A percentile compares a stretch with the other conserved stretches of the same genome.
Evolutionary conservation across 192 early-diverging fungal species (phyloP).

Genomic region (Linnemannia schmuckeri): DNA sequence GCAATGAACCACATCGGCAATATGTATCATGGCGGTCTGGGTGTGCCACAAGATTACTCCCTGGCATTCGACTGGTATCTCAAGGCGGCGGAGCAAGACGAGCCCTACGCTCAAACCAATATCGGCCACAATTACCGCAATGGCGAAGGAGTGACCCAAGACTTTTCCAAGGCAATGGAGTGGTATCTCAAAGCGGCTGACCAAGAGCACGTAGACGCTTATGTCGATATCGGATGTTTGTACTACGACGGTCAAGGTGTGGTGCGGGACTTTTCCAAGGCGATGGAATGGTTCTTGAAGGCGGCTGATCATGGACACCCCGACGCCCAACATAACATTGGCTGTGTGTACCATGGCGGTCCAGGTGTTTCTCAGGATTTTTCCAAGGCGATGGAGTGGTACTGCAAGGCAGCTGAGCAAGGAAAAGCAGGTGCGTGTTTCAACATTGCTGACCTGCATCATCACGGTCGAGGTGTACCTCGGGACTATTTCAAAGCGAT

Average conservation of each 20-base stretch:
- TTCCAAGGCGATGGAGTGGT: too few relatives aligned
- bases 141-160: not conserved
- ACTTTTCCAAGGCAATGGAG: not conserved
- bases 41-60: not conserved
- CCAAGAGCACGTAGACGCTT: not conserved
- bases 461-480: too few relatives aligned
- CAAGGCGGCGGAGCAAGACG: not conserved
- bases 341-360: too few relatives aligned
- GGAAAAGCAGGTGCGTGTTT: too few relatives aligned
- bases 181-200: not conserved
- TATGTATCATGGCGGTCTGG: not conserved
- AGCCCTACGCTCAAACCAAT: not conserved
- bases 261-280: conserved; percentile 31
- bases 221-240: not conserved
- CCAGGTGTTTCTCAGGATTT: too few relatives aligned
- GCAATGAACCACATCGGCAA: not conserved
- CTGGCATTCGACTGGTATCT: not conserved
- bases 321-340: conserved; percentile 56
- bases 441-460: too few relatives aligned
- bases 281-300: conserved; percentile 67
- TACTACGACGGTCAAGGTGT: not conserved
- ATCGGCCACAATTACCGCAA: not conserved
- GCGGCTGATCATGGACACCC: conserved; percentile 67
- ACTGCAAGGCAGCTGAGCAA: too few relatives aligned
- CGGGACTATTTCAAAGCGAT: too few relatives aligned